phyloP scores from a whole-genome alignment of 2,329 filamentous ascomycete genomes.

The Emmonsiellopsis sp. region DNA sequence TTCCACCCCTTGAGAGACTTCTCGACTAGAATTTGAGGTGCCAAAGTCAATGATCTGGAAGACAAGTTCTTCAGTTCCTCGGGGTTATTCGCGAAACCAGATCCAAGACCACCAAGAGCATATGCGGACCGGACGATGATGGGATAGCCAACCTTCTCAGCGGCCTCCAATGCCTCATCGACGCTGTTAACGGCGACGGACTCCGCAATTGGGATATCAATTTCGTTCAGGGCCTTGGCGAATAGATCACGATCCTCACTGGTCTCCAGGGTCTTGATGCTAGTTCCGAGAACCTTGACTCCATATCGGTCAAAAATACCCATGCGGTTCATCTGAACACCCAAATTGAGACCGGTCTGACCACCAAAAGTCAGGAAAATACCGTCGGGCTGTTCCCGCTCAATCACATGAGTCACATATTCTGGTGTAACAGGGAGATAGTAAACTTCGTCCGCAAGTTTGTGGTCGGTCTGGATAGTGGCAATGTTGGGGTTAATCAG shows the following conservation, averaged over 20 bases:
- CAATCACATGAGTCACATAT: slow-evolving; percentile 96
- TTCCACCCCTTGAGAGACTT: slow-evolving; percentile 99
- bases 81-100: slow-evolving; percentile 87
- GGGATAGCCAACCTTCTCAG: slow-evolving; percentile 80
- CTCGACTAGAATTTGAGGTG: slow-evolving; percentile 94
- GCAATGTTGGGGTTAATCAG: slow-evolving; percentile 98
- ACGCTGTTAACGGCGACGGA: slow-evolving; percentile 86
- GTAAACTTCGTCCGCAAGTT: slow-evolving; percentile 93
- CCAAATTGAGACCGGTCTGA: slow-evolving; percentile 91
- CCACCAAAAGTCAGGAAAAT: slow-evolving; percentile 97
- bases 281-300: slow-evolving; percentile 91
- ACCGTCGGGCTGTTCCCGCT: slow-evolving; percentile 89
- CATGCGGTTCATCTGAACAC: slow-evolving; percentile 94
- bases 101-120: slow-evolving; percentile 89
- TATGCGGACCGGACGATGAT: slow-evolving; percentile 98
- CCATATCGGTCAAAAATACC: slow-evolving; percentile 92
- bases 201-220: slow-evolving; percentile 93
- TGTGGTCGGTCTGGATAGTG: slow-evolving; percentile 95
- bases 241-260: slow-evolving; percentile 96
- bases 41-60: slow-evolving; percentile 82
- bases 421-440: slow-evolving; percentile 96
- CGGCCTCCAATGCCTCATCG: slow-evolving; percentile 84
- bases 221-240: slow-evolving; percentile 89
- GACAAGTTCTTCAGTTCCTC: slow-evolving; percentile 92
- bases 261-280: slow-evolving; percentile 85